phyloP scores from a whole-genome alignment of 2,329 filamentous ascomycete genomes.

The Nothomitra cinnamomea region DNA sequence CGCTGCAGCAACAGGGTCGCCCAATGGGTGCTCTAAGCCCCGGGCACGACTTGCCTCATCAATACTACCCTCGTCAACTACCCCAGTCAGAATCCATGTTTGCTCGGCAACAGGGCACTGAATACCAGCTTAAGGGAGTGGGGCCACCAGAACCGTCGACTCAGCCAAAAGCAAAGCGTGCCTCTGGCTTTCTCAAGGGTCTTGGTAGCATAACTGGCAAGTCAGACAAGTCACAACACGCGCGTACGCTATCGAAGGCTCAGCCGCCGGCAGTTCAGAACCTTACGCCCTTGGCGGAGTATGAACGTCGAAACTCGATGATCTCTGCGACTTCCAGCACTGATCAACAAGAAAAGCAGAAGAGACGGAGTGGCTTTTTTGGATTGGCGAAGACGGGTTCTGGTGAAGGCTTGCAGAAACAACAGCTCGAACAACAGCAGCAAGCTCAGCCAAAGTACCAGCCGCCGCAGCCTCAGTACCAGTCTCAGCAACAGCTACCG shows the following conservation, averaged over 20 bases:
- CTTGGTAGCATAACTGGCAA: not conserved
- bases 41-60: not conserved
- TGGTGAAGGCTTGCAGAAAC: conserved; percentile 9
- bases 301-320: not conserved
- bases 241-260: not conserved
- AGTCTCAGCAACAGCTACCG: not conserved
- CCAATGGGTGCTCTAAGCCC: not conserved
- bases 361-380: conserved; percentile 1
- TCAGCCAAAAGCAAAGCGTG: not conserved
- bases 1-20: not conserved
- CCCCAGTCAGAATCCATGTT: not conserved
- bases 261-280: not conserved
- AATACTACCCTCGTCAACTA: not conserved
- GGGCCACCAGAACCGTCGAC: not conserved
- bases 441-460: conserved; percentile 7
- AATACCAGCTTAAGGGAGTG: not conserved
- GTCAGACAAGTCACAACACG: not conserved
- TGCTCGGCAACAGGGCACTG: not conserved
- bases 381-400: not conserved
- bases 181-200: not conserved
- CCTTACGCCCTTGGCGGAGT: not conserved
- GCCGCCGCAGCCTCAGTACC: not conserved
- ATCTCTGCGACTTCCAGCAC: conserved; percentile 12
- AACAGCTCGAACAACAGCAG: conserved; percentile 7
- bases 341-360: conserved; percentile 4